Evolutionary conservation across 2,329 filamentous ascomycete species (phyloP).

Genomic region (Fusarium sp.): DNA sequence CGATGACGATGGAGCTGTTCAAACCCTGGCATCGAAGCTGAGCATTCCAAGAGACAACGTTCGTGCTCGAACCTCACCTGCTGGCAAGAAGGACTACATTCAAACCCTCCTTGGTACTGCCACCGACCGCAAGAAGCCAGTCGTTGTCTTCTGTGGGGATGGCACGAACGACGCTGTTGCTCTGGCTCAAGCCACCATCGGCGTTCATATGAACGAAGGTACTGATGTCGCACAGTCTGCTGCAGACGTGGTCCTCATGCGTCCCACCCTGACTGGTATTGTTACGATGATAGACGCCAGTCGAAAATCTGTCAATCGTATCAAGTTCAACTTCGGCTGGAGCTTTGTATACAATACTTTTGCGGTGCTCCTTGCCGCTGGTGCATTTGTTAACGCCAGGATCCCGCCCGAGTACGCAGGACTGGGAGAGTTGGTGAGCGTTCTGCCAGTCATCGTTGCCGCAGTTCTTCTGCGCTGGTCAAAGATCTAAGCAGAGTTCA

Average conservation of each 20-base stretch:
- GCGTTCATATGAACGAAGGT: constrained; percentile 75
- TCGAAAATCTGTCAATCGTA: constrained; percentile 61
- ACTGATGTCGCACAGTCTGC: constrained; percentile 77
- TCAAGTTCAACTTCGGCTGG: constrained; percentile 80
- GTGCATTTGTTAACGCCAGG: constrained; percentile 70
- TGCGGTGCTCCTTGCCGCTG: constrained; percentile 76
- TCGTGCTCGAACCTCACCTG: constrained; percentile 61
- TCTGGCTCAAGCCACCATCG: constrained; percentile 78
- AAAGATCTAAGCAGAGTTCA: constrained; percentile 33
- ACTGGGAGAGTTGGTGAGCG: constrained; percentile 80
- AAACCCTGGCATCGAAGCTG: constrained; percentile 57
- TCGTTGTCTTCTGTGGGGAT: constrained; percentile 81
- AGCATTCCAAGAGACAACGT: constrained; percentile 58
- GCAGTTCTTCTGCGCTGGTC: constrained; percentile 49
- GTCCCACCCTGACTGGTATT: constrained; percentile 69
- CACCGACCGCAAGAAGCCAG: constrained; percentile 44
- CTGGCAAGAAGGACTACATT: constrained; percentile 64
- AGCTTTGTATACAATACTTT: constrained; percentile 78
- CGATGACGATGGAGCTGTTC: constrained; percentile 67
- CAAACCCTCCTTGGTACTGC: constrained; percentile 52
- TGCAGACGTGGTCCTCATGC: constrained; percentile 79
- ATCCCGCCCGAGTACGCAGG: constrained; percentile 76
- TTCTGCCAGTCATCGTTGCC: constrained; percentile 74
- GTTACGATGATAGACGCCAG: constrained; percentile 71
- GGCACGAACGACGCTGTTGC: constrained; percentile 86